Evolutionary conservation across 257 asterid genomes (phyloP).

Genomic region (Penstemon davidsonii): DNA sequence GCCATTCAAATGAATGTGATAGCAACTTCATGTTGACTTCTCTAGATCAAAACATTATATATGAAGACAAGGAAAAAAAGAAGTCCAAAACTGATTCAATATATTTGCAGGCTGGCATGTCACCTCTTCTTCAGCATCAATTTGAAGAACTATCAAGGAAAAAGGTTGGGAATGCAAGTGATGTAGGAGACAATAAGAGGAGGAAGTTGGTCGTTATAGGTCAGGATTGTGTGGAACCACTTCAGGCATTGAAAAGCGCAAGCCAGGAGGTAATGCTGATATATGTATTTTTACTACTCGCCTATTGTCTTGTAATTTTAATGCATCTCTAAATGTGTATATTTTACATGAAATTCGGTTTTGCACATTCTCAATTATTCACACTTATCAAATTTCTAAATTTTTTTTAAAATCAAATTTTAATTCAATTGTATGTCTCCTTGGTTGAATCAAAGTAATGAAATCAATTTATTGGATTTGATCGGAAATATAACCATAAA

Average conservation of each 20-base stretch:
- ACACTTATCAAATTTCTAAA: neutral
- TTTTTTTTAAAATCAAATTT: too few species aligned
- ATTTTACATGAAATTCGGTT: too few species aligned
- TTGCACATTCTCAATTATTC: too few species aligned
- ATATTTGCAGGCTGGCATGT: constrained; percentile 73
- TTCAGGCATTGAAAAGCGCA: constrained; percentile 77
- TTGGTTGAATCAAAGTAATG: neutral
- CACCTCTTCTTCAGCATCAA: constrained; percentile 82
- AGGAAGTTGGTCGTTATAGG: constrained; percentile 79
- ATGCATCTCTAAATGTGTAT: too few species aligned
- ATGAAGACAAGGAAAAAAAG: neutral
- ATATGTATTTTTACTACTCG: neutral
- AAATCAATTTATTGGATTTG: neutral
- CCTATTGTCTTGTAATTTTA: too few species aligned
- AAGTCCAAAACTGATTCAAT: constrained; percentile 19
- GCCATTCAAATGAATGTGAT: neutral
- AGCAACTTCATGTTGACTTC: neutral
- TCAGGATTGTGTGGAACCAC: constrained; percentile 92
- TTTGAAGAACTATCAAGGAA: constrained; percentile 64
- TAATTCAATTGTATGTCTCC: neutral
- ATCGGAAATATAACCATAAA: neutral
- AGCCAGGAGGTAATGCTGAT: constrained; percentile 40
- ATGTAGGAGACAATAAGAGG: constrained; percentile 47
- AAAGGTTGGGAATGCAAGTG: constrained; percentile 37
- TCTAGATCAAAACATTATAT: neutral